Percentiles rank a stretch among this genome's conserved stretches.
Evolutionary conservation across 805 yeast species (phyloP).

Genomic region (Ogataea pini): DNA sequence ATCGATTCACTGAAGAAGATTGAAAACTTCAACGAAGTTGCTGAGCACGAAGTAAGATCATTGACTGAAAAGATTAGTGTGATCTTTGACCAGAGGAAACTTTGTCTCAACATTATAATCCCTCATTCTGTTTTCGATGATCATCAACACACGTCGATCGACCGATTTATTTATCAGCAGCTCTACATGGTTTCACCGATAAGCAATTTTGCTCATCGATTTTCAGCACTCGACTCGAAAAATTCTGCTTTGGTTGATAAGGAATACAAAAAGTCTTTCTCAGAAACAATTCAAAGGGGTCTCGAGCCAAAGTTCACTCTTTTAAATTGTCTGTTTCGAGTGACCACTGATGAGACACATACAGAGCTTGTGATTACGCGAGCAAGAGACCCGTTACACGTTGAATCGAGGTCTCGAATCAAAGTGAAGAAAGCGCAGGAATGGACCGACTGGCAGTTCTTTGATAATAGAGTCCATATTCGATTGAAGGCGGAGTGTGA

Average conservation of each 20-base stretch:
- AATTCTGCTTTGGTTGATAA: conserved; percentile 6
- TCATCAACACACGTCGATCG: conserved; percentile 26
- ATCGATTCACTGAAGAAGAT: conserved; percentile 15
- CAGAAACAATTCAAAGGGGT: conserved; percentile 9
- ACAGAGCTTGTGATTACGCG: conserved; percentile 8
- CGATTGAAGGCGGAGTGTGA: conserved; percentile 5
- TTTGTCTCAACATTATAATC: conserved; percentile 21
- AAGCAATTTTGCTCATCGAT: conserved; percentile 26
- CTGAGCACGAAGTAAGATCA: conserved; percentile 22
- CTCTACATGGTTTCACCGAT: conserved; percentile 27
- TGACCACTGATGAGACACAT: not conserved
- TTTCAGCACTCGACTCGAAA: conserved; percentile 26
- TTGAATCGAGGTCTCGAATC: not conserved
- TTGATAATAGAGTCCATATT: conserved; percentile 16
- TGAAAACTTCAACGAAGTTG: conserved; percentile 14
- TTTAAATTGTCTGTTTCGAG: conserved; percentile 12
- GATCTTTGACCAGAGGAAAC: not conserved
- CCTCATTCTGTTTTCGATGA: conserved; percentile 18
- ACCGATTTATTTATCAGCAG: conserved; percentile 30
- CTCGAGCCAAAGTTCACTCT: conserved; percentile 10
- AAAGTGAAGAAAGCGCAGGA: not conserved
- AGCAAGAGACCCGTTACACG: conserved; percentile 11
- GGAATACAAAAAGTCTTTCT: conserved; percentile 6
- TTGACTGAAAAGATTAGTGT: conserved; percentile 11
- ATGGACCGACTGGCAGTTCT: conserved; percentile 16